These are phyloP conservation scores for Morella rubra DNA, from an alignment of 306 rosid genomes.

Conservation along the genomic window DNA sequence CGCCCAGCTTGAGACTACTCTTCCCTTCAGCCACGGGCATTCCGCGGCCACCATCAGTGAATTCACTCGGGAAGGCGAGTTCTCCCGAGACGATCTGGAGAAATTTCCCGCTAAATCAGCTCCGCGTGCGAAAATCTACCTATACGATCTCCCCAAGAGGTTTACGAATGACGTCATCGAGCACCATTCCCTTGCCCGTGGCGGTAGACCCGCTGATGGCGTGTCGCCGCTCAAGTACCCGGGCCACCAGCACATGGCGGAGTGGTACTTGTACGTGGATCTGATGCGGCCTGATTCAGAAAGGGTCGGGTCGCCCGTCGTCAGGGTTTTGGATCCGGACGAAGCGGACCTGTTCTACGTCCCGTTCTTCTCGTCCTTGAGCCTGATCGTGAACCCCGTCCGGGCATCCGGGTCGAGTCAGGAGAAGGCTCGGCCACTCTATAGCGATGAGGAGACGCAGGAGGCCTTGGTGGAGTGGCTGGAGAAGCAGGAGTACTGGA, in stretches of 20 bases:
- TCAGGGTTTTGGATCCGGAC: constrained; percentile 69
- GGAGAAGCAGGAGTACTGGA: constrained; percentile 79
- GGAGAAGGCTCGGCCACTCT: constrained; percentile 38
- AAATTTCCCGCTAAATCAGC: background rate
- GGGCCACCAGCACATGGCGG: constrained; percentile 96
- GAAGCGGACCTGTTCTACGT: constrained; percentile 86
- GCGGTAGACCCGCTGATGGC: constrained; percentile 33
- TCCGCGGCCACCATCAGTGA: constrained; percentile 34
- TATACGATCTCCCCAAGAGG: constrained; percentile 63
- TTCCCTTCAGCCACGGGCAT: constrained; percentile 33
- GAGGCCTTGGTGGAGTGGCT: constrained; percentile 78
- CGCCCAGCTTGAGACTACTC: constrained; percentile 35
- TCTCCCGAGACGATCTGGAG: background rate
- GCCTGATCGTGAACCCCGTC: constrained; percentile 59
- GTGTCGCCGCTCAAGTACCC: constrained; percentile 58
- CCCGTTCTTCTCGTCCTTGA: constrained; percentile 79
- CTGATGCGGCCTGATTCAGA: constrained; percentile 49
- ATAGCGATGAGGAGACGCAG: constrained; percentile 86
- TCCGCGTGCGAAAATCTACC: constrained; percentile 43
- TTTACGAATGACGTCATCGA: constrained; percentile 71
- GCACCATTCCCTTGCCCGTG: constrained; percentile 78
- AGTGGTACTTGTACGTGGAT: constrained; percentile 80
- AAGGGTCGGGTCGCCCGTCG: constrained; percentile 55
- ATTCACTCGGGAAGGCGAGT: background rate
- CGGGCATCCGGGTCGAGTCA: constrained; percentile 43